Evolutionary conservation across 805 yeast genomes (phyloP), one percentile per base, ranked within the genome.

Genomic region (Saccharomycopsis selenospora): DNA sequence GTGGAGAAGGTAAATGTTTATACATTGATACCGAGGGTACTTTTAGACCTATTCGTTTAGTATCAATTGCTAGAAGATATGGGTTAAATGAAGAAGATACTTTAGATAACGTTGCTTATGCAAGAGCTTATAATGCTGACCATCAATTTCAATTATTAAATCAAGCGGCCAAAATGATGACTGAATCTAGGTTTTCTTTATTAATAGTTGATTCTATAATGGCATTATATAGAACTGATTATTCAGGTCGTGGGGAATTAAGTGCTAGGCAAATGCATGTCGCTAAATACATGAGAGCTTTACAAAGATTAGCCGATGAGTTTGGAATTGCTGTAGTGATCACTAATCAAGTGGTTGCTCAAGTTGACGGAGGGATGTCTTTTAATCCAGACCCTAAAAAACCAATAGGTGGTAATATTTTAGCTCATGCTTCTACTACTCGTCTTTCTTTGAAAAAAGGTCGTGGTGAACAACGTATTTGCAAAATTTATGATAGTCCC

Each of bases 371-470:
- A 60, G 79, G 79, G 38, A 71, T 72, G 66, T 73, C 78, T 24
- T 90, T 81, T 64, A 89, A 90, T 58, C 95, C 96, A 1, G 99
- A 93, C 65, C 97, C 98, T 13, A 93, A 93, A 65, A 93, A 93
- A 65, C 99, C 99, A 14, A 91, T 93, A 57, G 99, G 99, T 53
- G 99, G 99, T 59, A 91, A 93, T 61, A 93, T 93, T 58, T 83
- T 93, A 64, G 99, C 98, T 0, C 99, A 93, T 65, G 82, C 95
- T 17, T 89, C 97, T 2, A 91, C 98, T 4, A 93, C 99, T 2
- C 77, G 99, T 60, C 73, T 93, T 51, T 84, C 85, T 48, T 81
- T 93, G 64, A 85, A 83, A 61, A 93, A 93, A 68, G 96, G 96
- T 46, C 79, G 82, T 59, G 97, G 85, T 14, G 95, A 88, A 57